Base-by-base conservation (phyloP, 805 yeast genomes). In the Candida qinlingensis region DNA sequence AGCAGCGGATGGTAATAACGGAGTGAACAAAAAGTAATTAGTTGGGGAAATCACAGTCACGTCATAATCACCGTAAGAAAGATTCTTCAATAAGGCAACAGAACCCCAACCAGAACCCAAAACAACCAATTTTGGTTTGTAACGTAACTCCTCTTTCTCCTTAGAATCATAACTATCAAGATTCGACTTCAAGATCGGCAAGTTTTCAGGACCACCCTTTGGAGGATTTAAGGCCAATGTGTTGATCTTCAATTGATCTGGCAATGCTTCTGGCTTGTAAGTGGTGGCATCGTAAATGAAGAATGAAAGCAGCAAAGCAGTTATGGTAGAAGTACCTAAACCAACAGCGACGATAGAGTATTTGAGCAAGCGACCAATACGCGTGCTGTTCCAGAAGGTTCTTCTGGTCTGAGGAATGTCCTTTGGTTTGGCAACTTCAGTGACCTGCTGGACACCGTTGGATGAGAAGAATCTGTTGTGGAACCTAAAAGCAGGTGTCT, bases 41-140 rank as follows among this genome's bases (percentile, higher is more conserved):
- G 83, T 79, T 27, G 88, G 88, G 4, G 87, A 80, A 36, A 83
- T 72, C 28, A 83, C 81, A 4, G 85, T 80, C 47, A 82, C 81
- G 54, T 81, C 82, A 61, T 81, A 83, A 54, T 77, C 79, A 39
- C 76, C 75, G 27, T 76, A 72, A 49, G 72, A 71, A 46, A 83
- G 60, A 41, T 69, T 67, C 58, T 77, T 79, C 54, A 83, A 68
- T 8, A 81, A 57, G 11, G 82, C 80, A 30, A 79, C 85, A 7
- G 85, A 75, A 3, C 85, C 88, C 88, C 88, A 83, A 41, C 88
- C 88, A 37, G 83, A 75, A 13, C 88, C 88, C 35, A 83, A 67
- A 34, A 83, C 70, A 4, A 83, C 86, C 45, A 83, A 65, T 51
- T 74, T 74, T 35, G 84, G 85, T 60, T 74, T 79, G 51, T 67